These are phyloP conservation scores for Globisporangium canariense DNA, from an alignment of 352 stramenopile species.

Conservation along the genomic window DNA sequence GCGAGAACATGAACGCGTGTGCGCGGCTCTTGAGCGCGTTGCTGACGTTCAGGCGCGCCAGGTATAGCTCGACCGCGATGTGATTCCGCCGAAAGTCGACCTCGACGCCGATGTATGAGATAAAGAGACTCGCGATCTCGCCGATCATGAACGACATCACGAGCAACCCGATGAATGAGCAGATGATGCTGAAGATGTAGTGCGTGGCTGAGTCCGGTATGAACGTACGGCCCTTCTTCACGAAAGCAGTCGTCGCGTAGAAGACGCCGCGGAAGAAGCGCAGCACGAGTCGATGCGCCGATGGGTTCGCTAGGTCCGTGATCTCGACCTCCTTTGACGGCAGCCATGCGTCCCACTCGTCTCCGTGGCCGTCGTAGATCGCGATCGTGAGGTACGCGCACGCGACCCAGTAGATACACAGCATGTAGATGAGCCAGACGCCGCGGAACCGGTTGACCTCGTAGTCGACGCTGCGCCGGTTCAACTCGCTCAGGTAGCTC, in stretches of 20 bases:
- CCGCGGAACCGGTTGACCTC: slow-evolving; percentile 47
- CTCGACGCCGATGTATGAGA: slow-evolving; percentile 56
- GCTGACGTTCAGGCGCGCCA: slow-evolving; percentile 42
- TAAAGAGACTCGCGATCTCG: slow-evolving; percentile 62
- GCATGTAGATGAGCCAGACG: slow-evolving; percentile 46
- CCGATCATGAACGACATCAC: slow-evolving; percentile 68
- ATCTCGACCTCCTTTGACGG: slow-evolving; percentile 29
- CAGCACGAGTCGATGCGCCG: slow-evolving; percentile 25
- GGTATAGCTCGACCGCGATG: slow-evolving; percentile 44
- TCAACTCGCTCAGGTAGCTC: slow-evolving; percentile 53
- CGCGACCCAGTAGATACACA: slow-evolving; percentile 53
- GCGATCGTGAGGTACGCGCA: slow-evolving; percentile 52
- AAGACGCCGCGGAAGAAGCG: slow-evolving; percentile 46
- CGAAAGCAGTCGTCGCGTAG: slow-evolving; percentile 47
- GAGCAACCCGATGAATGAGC: slow-evolving; percentile 47
- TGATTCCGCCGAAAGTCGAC: slow-evolving; percentile 59
- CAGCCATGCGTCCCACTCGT: slow-evolving; percentile 48
- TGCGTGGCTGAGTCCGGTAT: slow-evolving; percentile 22
- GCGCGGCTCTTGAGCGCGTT: slow-evolving; percentile 31
- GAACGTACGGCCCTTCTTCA: slow-evolving; percentile 48
- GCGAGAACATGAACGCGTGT: slow-evolving; percentile 40
- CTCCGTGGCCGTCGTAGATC: slow-evolving; percentile 30
- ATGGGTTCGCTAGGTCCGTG: slow-evolving; percentile 21
- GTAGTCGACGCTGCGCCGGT: slow-evolving; percentile 48
- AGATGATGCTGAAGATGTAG: slow-evolving; percentile 40